Evolutionary conservation across 768 basidiomycete species (phyloP).

Genomic region (Crepidotus variabilis): DNA sequence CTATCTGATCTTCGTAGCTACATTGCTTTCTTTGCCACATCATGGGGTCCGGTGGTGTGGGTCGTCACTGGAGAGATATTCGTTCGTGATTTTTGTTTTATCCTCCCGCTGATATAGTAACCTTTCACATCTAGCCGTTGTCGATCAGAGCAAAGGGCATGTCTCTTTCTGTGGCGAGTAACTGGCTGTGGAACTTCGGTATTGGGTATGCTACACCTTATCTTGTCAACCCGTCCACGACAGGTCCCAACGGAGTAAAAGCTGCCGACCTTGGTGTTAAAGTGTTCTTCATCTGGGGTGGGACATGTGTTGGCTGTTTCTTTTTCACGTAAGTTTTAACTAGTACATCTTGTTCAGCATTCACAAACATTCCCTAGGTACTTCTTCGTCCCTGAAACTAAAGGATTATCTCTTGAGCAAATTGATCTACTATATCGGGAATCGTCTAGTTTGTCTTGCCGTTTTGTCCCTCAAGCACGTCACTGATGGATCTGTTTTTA

Average conservation of each 20-base stretch:
- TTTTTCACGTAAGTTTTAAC: slow-evolving; percentile 54
- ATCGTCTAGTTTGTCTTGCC: slow-evolving; percentile 26
- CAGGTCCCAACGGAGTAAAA: slow-evolving; percentile 16
- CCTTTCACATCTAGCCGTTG: slow-evolving; percentile 40
- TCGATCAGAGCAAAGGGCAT: slow-evolving; percentile 78
- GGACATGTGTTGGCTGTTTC: slow-evolving; percentile 60
- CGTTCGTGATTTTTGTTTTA: slow-evolving; percentile 17
- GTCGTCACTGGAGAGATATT: slow-evolving; percentile 74
- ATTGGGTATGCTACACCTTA: slow-evolving; percentile 61
- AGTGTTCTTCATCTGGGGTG: slow-evolving; percentile 82
- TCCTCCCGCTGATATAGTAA: neutral
- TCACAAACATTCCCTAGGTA: slow-evolving; percentile 41
- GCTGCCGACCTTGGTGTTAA: slow-evolving; percentile 53
- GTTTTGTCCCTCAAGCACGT: neutral
- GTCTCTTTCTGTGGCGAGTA: slow-evolving; percentile 54
- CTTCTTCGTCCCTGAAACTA: slow-evolving; percentile 42
- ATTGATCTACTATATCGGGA: slow-evolving; percentile 73
- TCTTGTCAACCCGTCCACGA: slow-evolving; percentile 39
- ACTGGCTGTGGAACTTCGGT: slow-evolving; percentile 73
- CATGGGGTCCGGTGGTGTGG: slow-evolving; percentile 75
- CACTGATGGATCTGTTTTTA: neutral
- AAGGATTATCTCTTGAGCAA: slow-evolving; percentile 79
- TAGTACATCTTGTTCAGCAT: neutral
- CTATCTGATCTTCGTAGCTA: slow-evolving; percentile 9
- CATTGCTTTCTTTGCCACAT: slow-evolving; percentile 40